Percentiles rank a stretch among this genome's conserved stretches.
phyloP scores from a whole-genome alignment of 345 rosid genomes.

The Boechera divaricarpa region DNA sequence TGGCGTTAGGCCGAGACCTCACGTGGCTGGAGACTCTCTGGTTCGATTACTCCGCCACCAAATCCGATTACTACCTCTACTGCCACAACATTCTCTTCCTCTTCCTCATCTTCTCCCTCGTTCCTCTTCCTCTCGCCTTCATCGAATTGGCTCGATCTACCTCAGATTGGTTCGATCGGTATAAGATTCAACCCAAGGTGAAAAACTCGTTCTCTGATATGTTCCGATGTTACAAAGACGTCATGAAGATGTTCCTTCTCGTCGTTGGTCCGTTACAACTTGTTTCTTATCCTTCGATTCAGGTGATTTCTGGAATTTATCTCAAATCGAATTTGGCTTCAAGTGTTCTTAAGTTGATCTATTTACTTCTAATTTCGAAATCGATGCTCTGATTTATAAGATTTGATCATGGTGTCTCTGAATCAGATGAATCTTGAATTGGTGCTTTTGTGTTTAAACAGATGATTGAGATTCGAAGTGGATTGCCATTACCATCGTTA shows the following conservation, averaged over 20 bases:
- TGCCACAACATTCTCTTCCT: slow-evolving; percentile 72
- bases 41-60: slow-evolving; percentile 72
- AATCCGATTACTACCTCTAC: slow-evolving; percentile 78
- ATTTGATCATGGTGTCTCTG: neutral
- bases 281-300: slow-evolving; percentile 68
- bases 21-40: slow-evolving; percentile 68
- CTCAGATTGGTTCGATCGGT: slow-evolving; percentile 48
- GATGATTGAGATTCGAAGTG: slow-evolving; percentile 71
- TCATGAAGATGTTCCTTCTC: slow-evolving; percentile 59
- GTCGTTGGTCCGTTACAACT: slow-evolving; percentile 76
- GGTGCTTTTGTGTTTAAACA: slow-evolving; percentile 29
- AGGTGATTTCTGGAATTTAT: slow-evolving; percentile 48
- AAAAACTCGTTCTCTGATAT: slow-evolving; percentile 55
- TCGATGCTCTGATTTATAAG: neutral
- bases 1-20: slow-evolving; percentile 69
- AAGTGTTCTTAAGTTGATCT: neutral
- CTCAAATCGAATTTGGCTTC: neutral
- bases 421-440: neutral
- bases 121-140: slow-evolving; percentile 65
- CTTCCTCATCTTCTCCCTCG: slow-evolving; percentile 65
- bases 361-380: neutral
- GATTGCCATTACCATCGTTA: slow-evolving; percentile 75
- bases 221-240: slow-evolving; percentile 69
- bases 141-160: slow-evolving; percentile 51
- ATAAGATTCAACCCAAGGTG: slow-evolving; percentile 90